phyloP scores from a whole-genome alignment of 2,329 filamentous ascomycete genomes.

The Aspergillus calidoustus region DNA sequence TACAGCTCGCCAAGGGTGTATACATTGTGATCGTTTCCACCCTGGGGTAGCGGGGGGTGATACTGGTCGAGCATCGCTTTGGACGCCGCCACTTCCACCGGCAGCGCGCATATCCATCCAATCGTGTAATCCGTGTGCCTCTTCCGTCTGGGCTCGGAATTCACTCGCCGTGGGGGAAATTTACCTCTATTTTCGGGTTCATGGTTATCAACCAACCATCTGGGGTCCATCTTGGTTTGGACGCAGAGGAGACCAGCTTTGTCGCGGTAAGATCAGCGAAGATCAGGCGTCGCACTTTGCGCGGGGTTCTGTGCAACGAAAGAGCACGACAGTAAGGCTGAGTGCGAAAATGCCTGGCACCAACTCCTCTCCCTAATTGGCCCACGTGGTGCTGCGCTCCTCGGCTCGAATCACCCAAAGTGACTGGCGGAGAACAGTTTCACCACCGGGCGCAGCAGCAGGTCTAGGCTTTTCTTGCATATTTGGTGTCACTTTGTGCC shows the following conservation, averaged over 20 bases:
- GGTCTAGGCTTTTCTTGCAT: too few relatives aligned
- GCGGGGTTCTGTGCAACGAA: background rate
- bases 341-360: too few relatives aligned
- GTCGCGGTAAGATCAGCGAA: background rate
- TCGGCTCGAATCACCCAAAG: too few relatives aligned
- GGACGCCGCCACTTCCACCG: background rate
- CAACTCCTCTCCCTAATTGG: too few relatives aligned
- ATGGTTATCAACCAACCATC: background rate
- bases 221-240: background rate
- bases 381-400: too few relatives aligned
- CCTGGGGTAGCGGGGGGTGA: background rate
- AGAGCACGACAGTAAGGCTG: background rate
- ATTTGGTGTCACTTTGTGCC: too few relatives aligned
- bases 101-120: background rate
- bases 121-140: background rate
- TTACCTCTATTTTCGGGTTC: background rate
- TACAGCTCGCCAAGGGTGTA: background rate
- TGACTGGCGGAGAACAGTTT: too few relatives aligned
- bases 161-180: too few relatives aligned
- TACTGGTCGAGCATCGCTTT: background rate
- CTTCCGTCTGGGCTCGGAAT: background rate
- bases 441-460: too few relatives aligned
- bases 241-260: background rate
- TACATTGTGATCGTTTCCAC: background rate
- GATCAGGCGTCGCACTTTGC: background rate